Evolutionary conservation across 1,284 basidiomycete species (phyloP), one percentile per base, ranked within the genome.

Genomic region (Porodaedalea pini): DNA sequence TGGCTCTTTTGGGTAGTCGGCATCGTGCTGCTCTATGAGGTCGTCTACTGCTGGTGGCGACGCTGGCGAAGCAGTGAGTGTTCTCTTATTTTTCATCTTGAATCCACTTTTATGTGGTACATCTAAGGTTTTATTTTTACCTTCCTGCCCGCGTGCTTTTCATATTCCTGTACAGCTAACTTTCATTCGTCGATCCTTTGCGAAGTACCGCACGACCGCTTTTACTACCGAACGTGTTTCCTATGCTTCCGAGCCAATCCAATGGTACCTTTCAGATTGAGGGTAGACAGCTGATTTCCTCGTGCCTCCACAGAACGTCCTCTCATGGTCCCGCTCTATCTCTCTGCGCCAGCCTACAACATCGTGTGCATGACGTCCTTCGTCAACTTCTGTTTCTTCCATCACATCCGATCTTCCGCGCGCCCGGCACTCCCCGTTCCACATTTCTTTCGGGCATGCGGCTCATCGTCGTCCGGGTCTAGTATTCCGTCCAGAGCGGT

Each of bases 21-120:
- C n/a, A 81, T 94, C n/a, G 82, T 87, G 67, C 67, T 93, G 61
- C 70, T 90, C 25, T 93, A 92, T 71, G 90, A 93, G 63, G 69
- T 91, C 45, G 73, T 90, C 34, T 94, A 86, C 69, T 89, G 85
- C 45, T 93, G 88, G 59, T 94, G 92, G 92, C 80, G 90, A 63
- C 40, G 44, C 13, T 59, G 57, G 57, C 36, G 57, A 34, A 31
- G 52, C 45, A 88, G 89, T 91, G 68, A 79, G 90, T 89, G n/a
- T 25, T 45, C 34, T 29, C 25, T 6, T 32, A 15, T 48, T 25
- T 31, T 4, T 44, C 23, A 19, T 10, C n/a, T 51, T 29, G 15
- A 25, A 41, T 39, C 29, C 25, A 41, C 10, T 40, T 29, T 19
- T 34, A 39, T 39, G n/a, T 29, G 29, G 15, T 54, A 36, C 7